Evolutionary conservation across 1,139 yeast species (phyloP), one percentile per base, ranked within the genome.

Genomic region (Trichomonascaceae sp.): DNA sequence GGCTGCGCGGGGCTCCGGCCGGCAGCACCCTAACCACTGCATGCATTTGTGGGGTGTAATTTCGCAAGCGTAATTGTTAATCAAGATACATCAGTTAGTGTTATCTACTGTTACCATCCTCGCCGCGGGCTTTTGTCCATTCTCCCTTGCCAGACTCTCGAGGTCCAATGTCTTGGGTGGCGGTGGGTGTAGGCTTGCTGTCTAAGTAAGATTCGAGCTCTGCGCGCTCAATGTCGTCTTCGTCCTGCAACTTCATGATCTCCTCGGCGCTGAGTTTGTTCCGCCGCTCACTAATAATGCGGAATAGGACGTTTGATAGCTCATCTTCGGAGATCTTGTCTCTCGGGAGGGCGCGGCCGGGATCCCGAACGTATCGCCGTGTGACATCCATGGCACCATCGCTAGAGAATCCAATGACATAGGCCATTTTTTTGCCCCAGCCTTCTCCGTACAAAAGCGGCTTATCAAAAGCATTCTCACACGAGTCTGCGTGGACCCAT

Each of bases 371-470:
- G 45, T 87, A 87, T 41, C 84, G 71, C 5, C 57, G 54, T 25
- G 87, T 71, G 30, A 87, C 75, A 52, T 87, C 96, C 4, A 62
- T 52, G 3, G 76, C 64, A 26, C 82, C 84, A 28, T 64, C 64
- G 5, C 36, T 64, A 29, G 74, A 69, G 38, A 79, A 66, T 0
- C 81, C 96, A 37, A 87, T 58, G 3, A 76, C 80, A 57, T 80
- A 82, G 35, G 93, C 78, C 97, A 87, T 87, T 41, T 71, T 71
- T 59, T 87, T 87, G 27, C 92, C 93, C 97, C 97, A 87, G 30
- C 93, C 93, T 27, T 69, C 65, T 32, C 76, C 70, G 48, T 87
- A 87, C 18, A 85, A 59, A 26, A 62, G 54, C 0, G 97, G 96
- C 43, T 81, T 74, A 52, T 87, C 94, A 56, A 66, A 82, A 0